Evolutionary conservation across 345 rosid genomes (phyloP), one percentile per base, ranked within the genome.

Genomic region (Camelina neglecta): DNA sequence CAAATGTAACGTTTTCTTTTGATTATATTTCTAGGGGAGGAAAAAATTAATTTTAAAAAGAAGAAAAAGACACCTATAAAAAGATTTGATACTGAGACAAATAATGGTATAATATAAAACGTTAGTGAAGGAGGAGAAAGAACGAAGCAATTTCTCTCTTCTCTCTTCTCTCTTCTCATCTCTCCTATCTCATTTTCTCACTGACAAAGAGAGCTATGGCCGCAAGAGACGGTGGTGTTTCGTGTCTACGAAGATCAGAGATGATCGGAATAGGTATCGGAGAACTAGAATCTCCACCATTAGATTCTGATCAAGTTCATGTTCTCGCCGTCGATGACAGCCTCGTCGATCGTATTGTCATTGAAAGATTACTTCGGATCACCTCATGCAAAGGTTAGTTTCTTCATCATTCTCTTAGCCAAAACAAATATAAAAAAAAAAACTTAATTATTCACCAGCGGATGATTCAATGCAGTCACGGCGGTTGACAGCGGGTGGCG

Each of bases 241-340:
- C 90, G 2, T 80, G 84, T 75, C 63, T 68, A 23, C 72, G 84
- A 72, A 81, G 79, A 54, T 45, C 86, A n/a, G 92, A 84, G 50
- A 77, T 53, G 81, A 72, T 83, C 8, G 84, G 80, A 1, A 29
- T 71, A 21, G 79, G 68, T 38, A 67, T 75, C 13, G 77, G 84
- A 11, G 77, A 84, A 47, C 72, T 79, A 9, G 87, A 85, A 33
- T 68, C 83, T 49, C 71, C 86, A 1, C 80, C 83, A 8, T 42
- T 87, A 38, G 84, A 84, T 47, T 18, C 81, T 0, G 84, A 86
- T 38, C 88, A 86, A 60, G 93, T 85, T 68, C 98, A 94, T 48
- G 98, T 94, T 0, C 80, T 94, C 3, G 98, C 98, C 31, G 98
- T 94, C 4, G 98, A 94, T 76, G 98, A 94, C 39, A 94, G 92